Evolutionary conservation across 176 grass and related monocot species (phyloP), one percentile per base, ranked within the genome.

Genomic region (Dendrocalamus sinicus): DNA sequence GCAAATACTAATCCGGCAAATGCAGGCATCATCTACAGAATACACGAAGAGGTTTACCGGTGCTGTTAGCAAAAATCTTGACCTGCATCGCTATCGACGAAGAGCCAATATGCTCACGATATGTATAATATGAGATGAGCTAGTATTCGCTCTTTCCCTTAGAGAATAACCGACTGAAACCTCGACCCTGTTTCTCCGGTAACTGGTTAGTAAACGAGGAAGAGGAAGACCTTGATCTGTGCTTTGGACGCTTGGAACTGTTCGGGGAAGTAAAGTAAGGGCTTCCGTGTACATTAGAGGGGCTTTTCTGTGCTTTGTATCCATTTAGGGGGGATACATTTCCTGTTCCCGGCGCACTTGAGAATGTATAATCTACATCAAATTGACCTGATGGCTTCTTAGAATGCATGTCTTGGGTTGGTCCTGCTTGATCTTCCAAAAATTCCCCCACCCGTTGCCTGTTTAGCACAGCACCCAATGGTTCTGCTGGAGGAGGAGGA

Each of bases 151-250:
- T 80, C 85, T 85, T 92, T 30, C 79, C 90, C 86, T 99, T 99
- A 19, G 92, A 86, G 79, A 99, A 99, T 84, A 99, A 96, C 70
- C 93, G 86, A 65, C 89, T 93, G 75, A 98, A 93, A 67, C 93
- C 91, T 22, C 93, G 91, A 41, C 69, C 90, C 7, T 94, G 78
- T 78, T 91, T 98, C 68, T 98, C 95, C 8, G 85, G 83, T 85
- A 86, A 47, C 62, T 87, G 79, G 48, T 86, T 93, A 74, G 92
- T 43, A 15, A 96, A 82, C 43, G 89, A 88, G 12, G 84, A 88
- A 79, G 90, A 89, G 3, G 93, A 98, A 23, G 94, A 92, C 65
- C 87, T 92, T 6, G 94, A 90, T 76, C 90, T 78, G 76, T 96
- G 90, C 79, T 94, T 96, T 28, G 88, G 94, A 24, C 92, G 90